These are phyloP conservation scores for Physcomitrellopsis africana DNA, from an alignment of 225 moss, liverwort and hornwort genomes.

Conservation along the genomic window DNA sequence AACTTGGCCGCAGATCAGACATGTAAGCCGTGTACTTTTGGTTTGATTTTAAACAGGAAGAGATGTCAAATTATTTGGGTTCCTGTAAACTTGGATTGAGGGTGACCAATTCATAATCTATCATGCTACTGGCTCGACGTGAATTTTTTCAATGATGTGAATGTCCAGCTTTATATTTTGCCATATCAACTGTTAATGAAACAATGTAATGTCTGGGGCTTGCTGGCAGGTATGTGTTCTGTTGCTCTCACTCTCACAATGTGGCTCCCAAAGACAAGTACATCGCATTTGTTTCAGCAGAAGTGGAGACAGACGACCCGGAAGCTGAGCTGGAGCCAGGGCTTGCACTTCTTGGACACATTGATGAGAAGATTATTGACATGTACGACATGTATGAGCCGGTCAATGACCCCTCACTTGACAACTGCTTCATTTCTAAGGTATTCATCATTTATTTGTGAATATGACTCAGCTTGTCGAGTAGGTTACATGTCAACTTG, in stretches of 20 bases:
- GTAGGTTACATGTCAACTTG: not conserved
- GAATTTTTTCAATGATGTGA: no score
- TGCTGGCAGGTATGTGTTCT: slow-evolving; percentile 67
- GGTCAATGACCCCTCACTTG: slow-evolving; percentile 68
- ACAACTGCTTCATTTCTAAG: slow-evolving; percentile 81
- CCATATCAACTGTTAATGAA: not conserved
- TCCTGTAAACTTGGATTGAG: not conserved
- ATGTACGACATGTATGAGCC: slow-evolving; percentile 82
- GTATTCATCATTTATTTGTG: slow-evolving; percentile 33
- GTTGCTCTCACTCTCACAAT: slow-evolving; percentile 80
- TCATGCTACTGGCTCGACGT: no score
- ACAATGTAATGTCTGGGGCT: not conserved
- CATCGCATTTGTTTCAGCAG: slow-evolving; percentile 79
- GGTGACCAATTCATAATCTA: no score
- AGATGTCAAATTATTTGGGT: no score
- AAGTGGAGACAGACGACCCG: slow-evolving; percentile 70
- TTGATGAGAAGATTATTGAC: slow-evolving; percentile 72
- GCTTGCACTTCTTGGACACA: slow-evolving; percentile 68
- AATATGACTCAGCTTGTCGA: not conserved
- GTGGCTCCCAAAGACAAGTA: slow-evolving; percentile 79
- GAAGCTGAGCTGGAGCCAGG: slow-evolving; percentile 79
- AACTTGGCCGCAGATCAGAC: slow-evolving; percentile 68
- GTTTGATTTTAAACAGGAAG: not conserved
- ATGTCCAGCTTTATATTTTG: not conserved
- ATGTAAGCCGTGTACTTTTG: slow-evolving; percentile 48